Base-by-base conservation (phyloP, 352 stramenopile genomes). In the Phytophthora cryptogea region DNA sequence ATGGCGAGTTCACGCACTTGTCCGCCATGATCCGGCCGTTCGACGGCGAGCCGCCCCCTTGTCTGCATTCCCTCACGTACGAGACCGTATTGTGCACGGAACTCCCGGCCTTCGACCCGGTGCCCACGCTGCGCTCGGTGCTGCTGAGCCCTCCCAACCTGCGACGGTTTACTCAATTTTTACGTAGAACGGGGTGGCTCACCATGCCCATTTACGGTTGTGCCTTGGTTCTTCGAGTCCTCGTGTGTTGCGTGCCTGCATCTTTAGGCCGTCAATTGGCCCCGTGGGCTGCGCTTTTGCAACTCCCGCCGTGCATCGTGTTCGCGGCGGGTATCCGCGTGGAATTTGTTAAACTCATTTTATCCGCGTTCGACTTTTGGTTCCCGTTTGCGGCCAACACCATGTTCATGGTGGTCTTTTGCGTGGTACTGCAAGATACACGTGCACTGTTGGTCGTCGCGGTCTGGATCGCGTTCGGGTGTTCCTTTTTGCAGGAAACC, bases 291-390 rank as follows among this genome's bases (percentile, higher is more conserved):
- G 63, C 63, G 0, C 2, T 70, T 26, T 41, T 70, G 10, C 63
- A 70, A 20, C 42, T 70, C 28, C 63, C 56, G 16, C 49, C 56
- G 8, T 62, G 51, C 20, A 59, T 70, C 32, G 63, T 70, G 3
- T 70, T 70, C 44, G 51, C 56, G 0, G 44, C 49, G 1, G 56
- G 56, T 5, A 59, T 67, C 20, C 63, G 57, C 13, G 30, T 62
- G 3, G 63, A 70, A 30, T 70, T 70, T 36, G 63, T 64, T 14
- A 70, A 70, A 20, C 57, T 70, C 23, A 62, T 70, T 47, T 28
- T 70, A 16, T 64, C 46, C 2, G 54, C 50, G 0, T 70, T 70
- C 27, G 63, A 70, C 23, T 66, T 70, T 13, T 70, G 63, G 63
- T 70, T 70, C 23, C 61, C 61, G 1, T 59, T 70, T 9, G 61